Base-by-base conservation (phyloP, 129 eudicot genomes). In the Calendula officinalis region DNA sequence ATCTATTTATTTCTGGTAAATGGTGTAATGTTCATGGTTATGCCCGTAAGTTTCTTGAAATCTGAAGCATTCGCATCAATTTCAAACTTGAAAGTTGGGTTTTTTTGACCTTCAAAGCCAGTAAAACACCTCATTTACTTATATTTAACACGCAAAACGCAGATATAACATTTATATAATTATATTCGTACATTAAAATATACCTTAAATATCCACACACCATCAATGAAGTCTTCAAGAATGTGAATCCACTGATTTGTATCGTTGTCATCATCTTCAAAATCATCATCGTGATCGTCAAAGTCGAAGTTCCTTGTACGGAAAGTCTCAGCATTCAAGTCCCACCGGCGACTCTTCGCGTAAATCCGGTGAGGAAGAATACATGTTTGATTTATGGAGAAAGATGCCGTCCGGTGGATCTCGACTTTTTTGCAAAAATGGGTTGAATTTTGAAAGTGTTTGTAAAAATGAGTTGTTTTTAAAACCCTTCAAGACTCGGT, bases 241-340 rank as follows among this genome's bases (percentile, higher is more conserved):
- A 40, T 3, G 8, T 40, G 8, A 40, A 40, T 7, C 44, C 44
- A 40, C 44, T 3, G 44, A 40, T 40, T 40, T 5, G 44, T 3
- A 40, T 40, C 44, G 8, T 40, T 10, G 3, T 40, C 44, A 0
- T 40, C 44, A 40, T 40, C 44, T 0, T 40, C 44, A n/a, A n/a
- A n/a, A 40, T 39, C 42, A 39, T 39, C 42, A 4, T 39, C 42
- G 4, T 39, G 42, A 39, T 64, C 10, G 48, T 72, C 27, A 56
- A 62, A 77, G 64, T 77, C 69, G 47, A 70, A 80, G 8, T 77
- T 80, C 12, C 42, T 56, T 46, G 75, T 59, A 37, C 77, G 73
- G 39, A 81, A 78, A 35, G 75, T 73, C 78, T 87, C 95, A 0
- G 95, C 95, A 34, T 87, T 87, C 16, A 90, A 81, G 81, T 87